Evolutionary conservation across 371 early-diverging fungal species (phyloP), one percentile per base, ranked within the genome.

Genomic region (Entomophthora muscae): DNA sequence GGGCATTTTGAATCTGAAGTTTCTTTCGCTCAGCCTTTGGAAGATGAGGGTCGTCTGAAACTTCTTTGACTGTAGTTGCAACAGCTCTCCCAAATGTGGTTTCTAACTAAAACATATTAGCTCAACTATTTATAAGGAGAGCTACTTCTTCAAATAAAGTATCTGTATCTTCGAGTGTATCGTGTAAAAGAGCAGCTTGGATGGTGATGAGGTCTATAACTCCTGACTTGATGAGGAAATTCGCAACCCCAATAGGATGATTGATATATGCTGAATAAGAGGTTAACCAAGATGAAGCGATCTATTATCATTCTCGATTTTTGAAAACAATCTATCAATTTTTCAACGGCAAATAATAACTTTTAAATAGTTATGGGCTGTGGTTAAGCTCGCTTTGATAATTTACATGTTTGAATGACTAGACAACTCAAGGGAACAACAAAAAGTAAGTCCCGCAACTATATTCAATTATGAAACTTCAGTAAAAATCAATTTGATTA

Each of bases 101-200:
- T 60, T 67, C 68, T 23, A 79, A 58, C 74, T 76, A 24, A 56
- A 32, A 55, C 23, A 61, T 51, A 66, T 2, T 33, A 53, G 13
- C 21, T 32, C 26, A 21, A 33, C 22, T 31, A 51, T 2, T 32
- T 42, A 65, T 33, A 51, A 30, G 24, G 1, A 23, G 33, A 52
- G n/a, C 21, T 12, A 75, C 72, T 66, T 80, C 81, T 22, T 73
- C 74, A 17, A 74, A 68, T 5, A 77, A 66, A 32, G 78, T 76
- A 32, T 77, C 76, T 1, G 81, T 81, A 65, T 81, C 81, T 62
- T 81, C 81, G 30, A 81, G 75, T 22, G 79, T 80, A 64, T 81
- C 81, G 63, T 81, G 81, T 57, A 81, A 66, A 24, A 80, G 32
- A 32, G 81, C 81, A 1, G 76, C 80, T 52, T 68, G 66, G 7